Evolutionary conservation across 352 stramenopile species (phyloP).

Genomic region (Lagenidium giganteum): DNA sequence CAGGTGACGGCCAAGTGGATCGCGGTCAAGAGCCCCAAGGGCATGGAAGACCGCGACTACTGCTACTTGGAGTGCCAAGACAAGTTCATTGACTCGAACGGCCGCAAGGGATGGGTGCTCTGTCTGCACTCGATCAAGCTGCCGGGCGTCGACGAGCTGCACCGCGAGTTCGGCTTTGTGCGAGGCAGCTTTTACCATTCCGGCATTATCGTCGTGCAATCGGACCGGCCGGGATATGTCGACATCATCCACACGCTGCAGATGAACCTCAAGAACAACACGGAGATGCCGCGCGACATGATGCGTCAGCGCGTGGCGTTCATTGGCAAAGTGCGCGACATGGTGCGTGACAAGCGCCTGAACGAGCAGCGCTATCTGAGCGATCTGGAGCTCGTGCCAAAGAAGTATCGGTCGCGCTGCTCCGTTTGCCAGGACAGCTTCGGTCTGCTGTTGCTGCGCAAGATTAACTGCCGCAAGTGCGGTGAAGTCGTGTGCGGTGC

Average conservation of each 20-base stretch:
- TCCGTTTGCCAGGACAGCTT: slow-evolving; percentile 81
- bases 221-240: slow-evolving; percentile 60
- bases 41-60: slow-evolving; percentile 65
- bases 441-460: slow-evolving; percentile 72
- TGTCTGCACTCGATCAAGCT: slow-evolving; percentile 84
- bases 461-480: slow-evolving; percentile 85
- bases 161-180: slow-evolving; percentile 68
- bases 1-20: slow-evolving; percentile 85
- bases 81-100: slow-evolving; percentile 78
- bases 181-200: slow-evolving; percentile 81
- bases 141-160: slow-evolving; percentile 68
- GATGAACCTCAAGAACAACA: slow-evolving; percentile 76
- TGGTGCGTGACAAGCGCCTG: slow-evolving; percentile 64
- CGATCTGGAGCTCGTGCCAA: slow-evolving; percentile 78
- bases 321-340: slow-evolving; percentile 39
- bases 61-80: slow-evolving; percentile 83
- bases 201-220: slow-evolving; percentile 78
- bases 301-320: slow-evolving; percentile 26
- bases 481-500: slow-evolving; percentile 84
- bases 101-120: slow-evolving; percentile 78
- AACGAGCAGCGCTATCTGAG: slow-evolving; percentile 80
- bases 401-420: slow-evolving; percentile 71
- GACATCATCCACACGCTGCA: slow-evolving; percentile 83
- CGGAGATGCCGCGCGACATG: slow-evolving; percentile 29
- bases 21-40: slow-evolving; percentile 46